A percentile compares a stretch with the other conserved stretches of the same genome.
phyloP scores from a whole-genome alignment of 2,329 filamentous ascomycete species.

The Pseudogymnoascus sp. region DNA sequence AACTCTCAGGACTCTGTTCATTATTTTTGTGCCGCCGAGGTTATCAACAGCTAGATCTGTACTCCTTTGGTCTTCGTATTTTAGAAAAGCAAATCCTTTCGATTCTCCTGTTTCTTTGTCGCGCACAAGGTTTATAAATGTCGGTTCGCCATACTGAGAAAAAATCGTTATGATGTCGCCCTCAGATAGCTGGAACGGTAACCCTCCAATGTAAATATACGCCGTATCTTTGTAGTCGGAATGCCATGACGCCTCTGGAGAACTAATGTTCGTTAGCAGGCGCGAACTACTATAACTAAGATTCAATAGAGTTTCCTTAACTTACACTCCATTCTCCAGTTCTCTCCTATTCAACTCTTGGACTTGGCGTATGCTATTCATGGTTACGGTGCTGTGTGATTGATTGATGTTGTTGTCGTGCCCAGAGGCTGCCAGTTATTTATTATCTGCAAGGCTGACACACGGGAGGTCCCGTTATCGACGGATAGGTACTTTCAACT shows the following conservation, averaged over 20 bases:
- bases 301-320: constrained; percentile 18
- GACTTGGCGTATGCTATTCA: constrained; percentile 93
- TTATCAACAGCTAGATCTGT: constrained; percentile 96
- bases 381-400: constrained; percentile 34
- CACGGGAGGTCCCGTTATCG: constrained; percentile 8
- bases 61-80: constrained; percentile 96
- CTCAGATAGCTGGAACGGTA: constrained; percentile 88
- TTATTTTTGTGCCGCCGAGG: constrained; percentile 74
- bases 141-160: constrained; percentile 92
- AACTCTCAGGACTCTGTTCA: constrained; percentile 74
- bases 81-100: constrained; percentile 89
- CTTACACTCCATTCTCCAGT: constrained; percentile 77
- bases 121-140: constrained; percentile 83
- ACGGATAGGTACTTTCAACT: constrained; percentile 7
- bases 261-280: constrained; percentile 39
- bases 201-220: constrained; percentile 90
- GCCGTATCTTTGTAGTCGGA: constrained; percentile 96
- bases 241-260: constrained; percentile 88
- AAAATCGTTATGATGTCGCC: constrained; percentile 96
- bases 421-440: not conserved
- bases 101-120: constrained; percentile 97
- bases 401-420: not conserved
- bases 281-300: constrained; percentile 1
- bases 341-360: constrained; percentile 91
- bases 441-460: constrained; percentile 10